These are phyloP conservation scores for Penicillium canescens DNA, from an alignment of 495 filamentous ascomycete species.

Conservation along the genomic window DNA sequence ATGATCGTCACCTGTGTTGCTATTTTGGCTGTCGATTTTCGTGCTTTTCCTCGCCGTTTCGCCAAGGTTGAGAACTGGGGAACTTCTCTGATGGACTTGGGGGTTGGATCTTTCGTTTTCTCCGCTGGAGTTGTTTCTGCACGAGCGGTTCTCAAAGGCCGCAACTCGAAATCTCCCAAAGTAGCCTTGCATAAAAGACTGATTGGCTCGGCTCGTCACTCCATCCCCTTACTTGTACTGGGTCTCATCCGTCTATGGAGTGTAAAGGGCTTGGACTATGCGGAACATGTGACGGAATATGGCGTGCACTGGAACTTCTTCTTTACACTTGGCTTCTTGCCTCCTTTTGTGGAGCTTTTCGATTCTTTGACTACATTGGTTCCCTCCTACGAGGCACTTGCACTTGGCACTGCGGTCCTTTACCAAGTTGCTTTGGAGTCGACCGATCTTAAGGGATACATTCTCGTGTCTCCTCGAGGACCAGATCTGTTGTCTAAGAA, in stretches of 20 bases:
- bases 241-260: conserved; percentile 80
- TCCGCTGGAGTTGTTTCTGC: conserved; percentile 91
- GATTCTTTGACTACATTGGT: conserved; percentile 58
- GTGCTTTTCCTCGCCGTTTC: conserved; percentile 87
- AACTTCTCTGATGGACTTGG: conserved; percentile 96
- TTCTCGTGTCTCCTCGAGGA: conserved; percentile 77
- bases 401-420: conserved; percentile 58
- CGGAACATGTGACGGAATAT: conserved; percentile 96
- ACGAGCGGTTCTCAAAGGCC: conserved; percentile 76
- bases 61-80: conserved; percentile 99
- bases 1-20: conserved; percentile 89
- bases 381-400: conserved; percentile 72
- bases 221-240: conserved; percentile 77
- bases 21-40: conserved; percentile 97
- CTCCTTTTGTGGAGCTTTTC: conserved; percentile 87
- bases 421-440: conserved; percentile 78
- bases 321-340: conserved; percentile 88
- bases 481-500: conserved; percentile 81
- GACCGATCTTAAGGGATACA: conserved; percentile 76
- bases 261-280: conserved; percentile 93
- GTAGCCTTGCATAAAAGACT: conserved; percentile 55
- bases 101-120: conserved; percentile 97
- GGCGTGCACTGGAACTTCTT: conserved; percentile 99
- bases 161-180: conserved; percentile 39
- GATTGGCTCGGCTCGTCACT: conserved; percentile 67